These are phyloP conservation scores for Hyphopichia homilentoma DNA, from an alignment of 805 yeast species.

Conservation along the genomic window DNA sequence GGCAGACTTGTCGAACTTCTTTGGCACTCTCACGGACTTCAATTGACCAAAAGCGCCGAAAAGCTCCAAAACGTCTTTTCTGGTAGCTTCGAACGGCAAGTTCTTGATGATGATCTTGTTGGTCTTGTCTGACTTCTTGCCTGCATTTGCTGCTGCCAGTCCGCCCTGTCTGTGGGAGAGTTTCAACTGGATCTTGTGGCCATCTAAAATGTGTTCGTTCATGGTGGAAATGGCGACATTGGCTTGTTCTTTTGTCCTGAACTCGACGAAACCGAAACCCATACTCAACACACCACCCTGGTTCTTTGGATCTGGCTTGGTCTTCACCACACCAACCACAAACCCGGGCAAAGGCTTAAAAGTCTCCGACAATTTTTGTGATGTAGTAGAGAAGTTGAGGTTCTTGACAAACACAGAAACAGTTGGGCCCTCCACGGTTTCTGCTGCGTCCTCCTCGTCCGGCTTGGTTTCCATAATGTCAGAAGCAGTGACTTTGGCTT, in stretches of 20 bases:
- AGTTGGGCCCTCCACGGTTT: constrained; percentile 63
- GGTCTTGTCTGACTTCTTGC: constrained; percentile 39
- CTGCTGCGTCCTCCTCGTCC: constrained; percentile 36
- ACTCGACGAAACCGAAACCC: constrained; percentile 98
- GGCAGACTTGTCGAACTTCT: constrained; percentile 90
- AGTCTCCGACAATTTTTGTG: constrained; percentile 48
- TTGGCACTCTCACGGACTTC: constrained; percentile 92
- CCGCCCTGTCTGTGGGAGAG: constrained; percentile 73
- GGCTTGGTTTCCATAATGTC: constrained; percentile 37
- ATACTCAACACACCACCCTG: constrained; percentile 69
- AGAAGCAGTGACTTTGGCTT: constrained; percentile 41
- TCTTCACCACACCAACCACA: constrained; percentile 75
- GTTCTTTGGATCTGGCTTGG: constrained; percentile 81
- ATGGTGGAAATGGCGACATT: constrained; percentile 65
- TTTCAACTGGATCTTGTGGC: constrained; percentile 87
- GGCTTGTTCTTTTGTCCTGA: constrained; percentile 74
- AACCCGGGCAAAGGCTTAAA: constrained; percentile 79
- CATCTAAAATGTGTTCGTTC: constrained; percentile 79
- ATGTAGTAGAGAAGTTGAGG: constrained; percentile 78
- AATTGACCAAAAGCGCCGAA: constrained; percentile 94
- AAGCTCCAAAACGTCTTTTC: constrained; percentile 88
- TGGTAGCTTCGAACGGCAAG: constrained; percentile 92
- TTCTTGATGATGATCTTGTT: constrained; percentile 91
- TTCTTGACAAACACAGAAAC: constrained; percentile 90
- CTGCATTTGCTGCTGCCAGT: constrained; percentile 17